phyloP scores from a whole-genome alignment of 2,329 filamentous ascomycete species.

The Fusarium nurragi region DNA sequence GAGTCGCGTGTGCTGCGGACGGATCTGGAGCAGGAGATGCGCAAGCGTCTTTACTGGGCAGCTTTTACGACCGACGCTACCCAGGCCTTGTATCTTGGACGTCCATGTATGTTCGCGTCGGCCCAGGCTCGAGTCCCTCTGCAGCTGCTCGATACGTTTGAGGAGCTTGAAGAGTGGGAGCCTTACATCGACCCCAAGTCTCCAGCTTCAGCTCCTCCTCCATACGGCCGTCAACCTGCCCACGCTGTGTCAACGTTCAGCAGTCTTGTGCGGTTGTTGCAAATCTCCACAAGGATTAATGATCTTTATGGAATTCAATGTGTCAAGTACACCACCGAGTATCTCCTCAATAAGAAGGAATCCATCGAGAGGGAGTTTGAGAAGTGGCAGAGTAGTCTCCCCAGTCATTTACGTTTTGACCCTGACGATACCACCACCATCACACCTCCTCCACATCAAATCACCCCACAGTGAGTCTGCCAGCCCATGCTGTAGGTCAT shows the following conservation, averaged over 20 bases:
- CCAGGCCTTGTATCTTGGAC: constrained; percentile 48
- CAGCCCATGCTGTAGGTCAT: background rate
- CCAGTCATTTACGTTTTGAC: constrained; percentile 43
- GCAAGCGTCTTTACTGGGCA: constrained; percentile 49
- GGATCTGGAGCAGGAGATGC: constrained; percentile 48
- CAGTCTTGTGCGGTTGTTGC: constrained; percentile 43
- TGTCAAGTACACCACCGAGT: constrained; percentile 42
- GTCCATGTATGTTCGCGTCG: constrained; percentile 48
- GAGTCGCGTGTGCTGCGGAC: constrained; percentile 43
- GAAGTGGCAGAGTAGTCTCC: constrained; percentile 42
- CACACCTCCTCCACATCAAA: constrained; percentile 45
- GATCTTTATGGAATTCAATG: constrained; percentile 44
- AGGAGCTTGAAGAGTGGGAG: constrained; percentile 49
- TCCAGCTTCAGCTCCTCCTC: constrained; percentile 38
- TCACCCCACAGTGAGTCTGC: constrained; percentile 44
- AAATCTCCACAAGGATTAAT: constrained; percentile 45
- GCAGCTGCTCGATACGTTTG: constrained; percentile 47
- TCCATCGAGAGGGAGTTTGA: constrained; percentile 42
- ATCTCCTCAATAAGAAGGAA: constrained; percentile 42
- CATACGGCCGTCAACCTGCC: constrained; percentile 44
- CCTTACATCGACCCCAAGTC: constrained; percentile 47
- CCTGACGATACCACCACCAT: constrained; percentile 41
- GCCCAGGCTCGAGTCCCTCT: constrained; percentile 47
- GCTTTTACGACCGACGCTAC: constrained; percentile 49
- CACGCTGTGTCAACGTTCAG: constrained; percentile 45